These are phyloP conservation scores for Penicillium canescens DNA, from an alignment of 495 filamentous ascomycete species.

Conservation along the genomic window DNA sequence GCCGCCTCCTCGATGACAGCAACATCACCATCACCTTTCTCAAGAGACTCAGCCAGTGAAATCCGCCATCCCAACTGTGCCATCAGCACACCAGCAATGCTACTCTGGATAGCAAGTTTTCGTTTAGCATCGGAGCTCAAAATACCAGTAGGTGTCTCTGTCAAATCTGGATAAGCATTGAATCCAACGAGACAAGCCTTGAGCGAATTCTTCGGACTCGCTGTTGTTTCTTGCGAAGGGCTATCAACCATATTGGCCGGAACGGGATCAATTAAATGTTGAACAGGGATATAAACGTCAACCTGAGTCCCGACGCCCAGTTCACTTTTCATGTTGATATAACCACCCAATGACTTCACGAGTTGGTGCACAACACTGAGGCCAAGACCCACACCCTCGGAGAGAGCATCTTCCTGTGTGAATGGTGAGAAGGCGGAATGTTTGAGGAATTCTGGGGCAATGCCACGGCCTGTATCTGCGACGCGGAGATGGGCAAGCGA, in stretches of 20 bases:
- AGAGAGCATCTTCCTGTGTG: slow-evolving; percentile 65
- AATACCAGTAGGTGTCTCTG: slow-evolving; percentile 22
- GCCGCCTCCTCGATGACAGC: slow-evolving; percentile 18
- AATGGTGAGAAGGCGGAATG: slow-evolving; percentile 70
- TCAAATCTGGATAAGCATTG: slow-evolving; percentile 17
- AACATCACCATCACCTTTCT: slow-evolving; percentile 9
- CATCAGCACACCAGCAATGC: slow-evolving; percentile 10
- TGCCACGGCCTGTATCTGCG: slow-evolving; percentile 68
- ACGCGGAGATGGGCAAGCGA: slow-evolving; percentile 47
- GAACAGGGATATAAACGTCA: slow-evolving; percentile 50
- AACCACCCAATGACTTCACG: slow-evolving; percentile 57
- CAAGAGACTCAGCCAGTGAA: slow-evolving; percentile 6
- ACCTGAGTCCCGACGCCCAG: slow-evolving; percentile 59
- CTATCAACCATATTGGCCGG: background rate
- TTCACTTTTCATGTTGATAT: slow-evolving; percentile 59
- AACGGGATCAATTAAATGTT: slow-evolving; percentile 9
- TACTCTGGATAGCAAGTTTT: slow-evolving; percentile 21
- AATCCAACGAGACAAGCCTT: slow-evolving; percentile 20
- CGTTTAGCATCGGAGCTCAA: slow-evolving; percentile 19
- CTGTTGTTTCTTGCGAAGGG: too few relatives aligned
- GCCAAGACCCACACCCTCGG: slow-evolving; percentile 68
- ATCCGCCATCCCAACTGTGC: slow-evolving; percentile 10
- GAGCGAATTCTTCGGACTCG: background rate
- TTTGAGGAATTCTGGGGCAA: slow-evolving; percentile 66
- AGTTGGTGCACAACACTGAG: slow-evolving; percentile 70